These are phyloP conservation scores for Yamadazyma takamatsuzukensis DNA, from an alignment of 805 yeast species.

Conservation along the genomic window DNA sequence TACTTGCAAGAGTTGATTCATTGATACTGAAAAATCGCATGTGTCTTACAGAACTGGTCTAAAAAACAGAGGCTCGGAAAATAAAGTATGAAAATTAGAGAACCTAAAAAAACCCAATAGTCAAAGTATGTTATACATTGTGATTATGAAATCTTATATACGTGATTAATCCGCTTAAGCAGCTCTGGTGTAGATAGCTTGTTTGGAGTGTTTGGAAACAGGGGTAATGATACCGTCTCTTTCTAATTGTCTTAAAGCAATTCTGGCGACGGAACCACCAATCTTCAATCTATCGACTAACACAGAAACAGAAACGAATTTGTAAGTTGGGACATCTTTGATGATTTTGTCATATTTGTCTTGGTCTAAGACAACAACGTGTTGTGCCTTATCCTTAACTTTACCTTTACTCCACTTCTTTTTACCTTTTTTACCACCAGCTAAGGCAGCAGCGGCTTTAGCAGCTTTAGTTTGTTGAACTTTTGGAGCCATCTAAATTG, in stretches of 20 bases:
- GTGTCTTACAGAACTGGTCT: no score
- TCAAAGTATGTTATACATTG: no score
- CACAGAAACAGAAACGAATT: slow-evolving; percentile 96
- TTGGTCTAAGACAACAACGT: slow-evolving; percentile 95
- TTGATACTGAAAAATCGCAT: background rate
- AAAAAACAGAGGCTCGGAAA: no score
- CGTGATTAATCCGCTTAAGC: slow-evolving; percentile 19
- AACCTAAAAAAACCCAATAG: no score
- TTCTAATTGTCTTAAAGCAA: slow-evolving; percentile 95
- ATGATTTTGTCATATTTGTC: slow-evolving; percentile 98
- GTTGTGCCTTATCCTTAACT: slow-evolving; percentile 99
- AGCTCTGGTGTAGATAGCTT: slow-evolving; percentile 91
- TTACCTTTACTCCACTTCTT: slow-evolving; percentile 99
- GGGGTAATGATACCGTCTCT: slow-evolving; percentile 92
- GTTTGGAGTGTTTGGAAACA: slow-evolving; percentile 92
- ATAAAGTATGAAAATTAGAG: no score
- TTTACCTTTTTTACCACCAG: slow-evolving; percentile 99
- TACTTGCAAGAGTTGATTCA: no score
- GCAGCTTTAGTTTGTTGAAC: slow-evolving; percentile 99
- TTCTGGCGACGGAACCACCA: slow-evolving; percentile 99
- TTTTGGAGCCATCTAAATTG: slow-evolving; percentile 89
- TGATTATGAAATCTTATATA: no score
- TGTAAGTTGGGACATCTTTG: slow-evolving; percentile 99
- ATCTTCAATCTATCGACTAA: slow-evolving; percentile 98
- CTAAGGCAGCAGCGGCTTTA: slow-evolving; percentile 99